Conservation (phyloP, 306 rosid genomes). For the Cyclanthera cordifolia region DNA sequence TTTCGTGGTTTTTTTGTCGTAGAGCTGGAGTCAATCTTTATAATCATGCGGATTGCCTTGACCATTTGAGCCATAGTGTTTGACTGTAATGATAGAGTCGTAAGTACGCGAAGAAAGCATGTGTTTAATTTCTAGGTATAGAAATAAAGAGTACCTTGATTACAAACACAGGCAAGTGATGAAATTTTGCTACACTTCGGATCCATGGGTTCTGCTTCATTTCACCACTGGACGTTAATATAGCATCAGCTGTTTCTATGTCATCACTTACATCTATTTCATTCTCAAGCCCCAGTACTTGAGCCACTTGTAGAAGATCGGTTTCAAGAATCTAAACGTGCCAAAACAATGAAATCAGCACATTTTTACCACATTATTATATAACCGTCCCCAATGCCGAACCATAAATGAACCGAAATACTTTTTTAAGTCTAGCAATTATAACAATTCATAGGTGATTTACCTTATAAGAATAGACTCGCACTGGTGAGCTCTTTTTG, state of each 20-base stretch:
- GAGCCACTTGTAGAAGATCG: slow-evolving; percentile 81
- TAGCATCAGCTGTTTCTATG: slow-evolving; percentile 73
- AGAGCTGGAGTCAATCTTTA: slow-evolving; percentile 56
- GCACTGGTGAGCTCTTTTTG: slow-evolving; percentile 51
- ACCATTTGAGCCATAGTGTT: slow-evolving; percentile 95
- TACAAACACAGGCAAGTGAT: slow-evolving; percentile 76
- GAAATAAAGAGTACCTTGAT: slow-evolving; percentile 49
- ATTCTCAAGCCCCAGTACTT: slow-evolving; percentile 81
- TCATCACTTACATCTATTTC: slow-evolving; percentile 67
- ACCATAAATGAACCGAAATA: not conserved
- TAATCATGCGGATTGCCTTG: slow-evolving; percentile 85
- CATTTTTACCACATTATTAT: not conserved
- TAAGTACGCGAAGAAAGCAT: not conserved
- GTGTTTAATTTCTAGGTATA: not conserved
- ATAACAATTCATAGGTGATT: not conserved
- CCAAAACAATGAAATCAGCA: not conserved
- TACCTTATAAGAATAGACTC: slow-evolving; percentile 77
- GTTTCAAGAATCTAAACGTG: slow-evolving; percentile 63
- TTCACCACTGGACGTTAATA: slow-evolving; percentile 68
- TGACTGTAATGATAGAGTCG: slow-evolving; percentile 42
- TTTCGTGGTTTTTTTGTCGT: slow-evolving; percentile 31
- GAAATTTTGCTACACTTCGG: slow-evolving; percentile 79
- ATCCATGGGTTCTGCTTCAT: slow-evolving; percentile 80
- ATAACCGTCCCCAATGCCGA: not conserved
- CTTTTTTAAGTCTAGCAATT: not conserved